Conservation (phyloP, 805 yeast species). For the Kregervanrija fluxuum region DNA sequence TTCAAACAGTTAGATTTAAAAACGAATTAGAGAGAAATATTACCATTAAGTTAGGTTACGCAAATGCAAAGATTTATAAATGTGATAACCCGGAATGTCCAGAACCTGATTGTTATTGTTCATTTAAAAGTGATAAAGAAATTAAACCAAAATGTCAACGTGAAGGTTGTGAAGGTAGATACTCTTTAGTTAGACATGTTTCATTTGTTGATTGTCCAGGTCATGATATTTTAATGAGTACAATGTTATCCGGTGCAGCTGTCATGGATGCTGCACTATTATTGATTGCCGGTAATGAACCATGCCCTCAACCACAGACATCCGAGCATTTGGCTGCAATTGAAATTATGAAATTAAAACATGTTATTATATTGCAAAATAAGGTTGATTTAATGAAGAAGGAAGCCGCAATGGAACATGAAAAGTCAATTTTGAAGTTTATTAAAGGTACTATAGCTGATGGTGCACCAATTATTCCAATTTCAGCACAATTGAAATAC, state of each 20-base stretch:
- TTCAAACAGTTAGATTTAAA: slow-evolving; percentile 97
- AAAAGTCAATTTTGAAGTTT: slow-evolving; percentile 84
- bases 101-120: slow-evolving; percentile 91
- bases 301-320: slow-evolving; percentile 99
- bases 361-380: slow-evolving; percentile 92
- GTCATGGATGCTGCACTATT: slow-evolving; percentile 99
- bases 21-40: slow-evolving; percentile 98
- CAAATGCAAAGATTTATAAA: slow-evolving; percentile 96
- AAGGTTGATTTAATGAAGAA: slow-evolving; percentile 98
- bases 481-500: slow-evolving; percentile 96
- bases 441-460: slow-evolving; percentile 98
- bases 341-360: slow-evolving; percentile 97
- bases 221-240: slow-evolving; percentile 99
- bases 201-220: slow-evolving; percentile 99
- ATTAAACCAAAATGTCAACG: slow-evolving; percentile 87
- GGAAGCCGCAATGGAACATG: slow-evolving; percentile 92
- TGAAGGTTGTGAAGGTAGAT: slow-evolving; percentile 84
- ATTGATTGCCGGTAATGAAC: slow-evolving; percentile 95
- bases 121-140: slow-evolving; percentile 92
- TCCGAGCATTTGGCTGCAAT: slow-evolving; percentile 99
- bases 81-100: slow-evolving; percentile 82
- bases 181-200: slow-evolving; percentile 88
- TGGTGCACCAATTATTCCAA: slow-evolving; percentile 98
- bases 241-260: slow-evolving; percentile 99
- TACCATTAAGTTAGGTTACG: slow-evolving; percentile 97